These are phyloP conservation scores for Debaryomyces singareniensis DNA, from an alignment of 1,139 yeast genomes.

Conservation along the genomic window DNA sequence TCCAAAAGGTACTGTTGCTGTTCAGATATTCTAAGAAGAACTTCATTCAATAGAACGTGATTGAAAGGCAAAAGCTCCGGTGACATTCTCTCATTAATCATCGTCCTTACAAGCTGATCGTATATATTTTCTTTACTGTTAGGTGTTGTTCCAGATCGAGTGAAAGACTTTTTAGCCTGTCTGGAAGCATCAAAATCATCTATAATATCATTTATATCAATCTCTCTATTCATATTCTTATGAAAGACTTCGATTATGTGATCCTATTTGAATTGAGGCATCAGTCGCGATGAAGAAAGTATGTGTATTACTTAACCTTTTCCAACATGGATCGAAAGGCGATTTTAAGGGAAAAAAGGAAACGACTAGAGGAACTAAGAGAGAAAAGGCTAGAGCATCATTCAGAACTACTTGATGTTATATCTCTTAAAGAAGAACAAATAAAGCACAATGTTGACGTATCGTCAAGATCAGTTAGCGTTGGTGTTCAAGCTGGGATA, in stretches of 20 bases:
- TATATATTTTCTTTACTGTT: slow-evolving; percentile 21
- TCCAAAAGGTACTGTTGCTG: slow-evolving; percentile 75
- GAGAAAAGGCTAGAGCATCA: too few relatives aligned
- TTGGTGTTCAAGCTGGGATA: slow-evolving; percentile 25
- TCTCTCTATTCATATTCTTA: slow-evolving; percentile 8
- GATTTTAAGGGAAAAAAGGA: slow-evolving; percentile 35
- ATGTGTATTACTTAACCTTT: too few relatives aligned
- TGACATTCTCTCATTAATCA: slow-evolving; percentile 80
- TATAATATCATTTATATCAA: slow-evolving; percentile 66
- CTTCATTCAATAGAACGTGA: slow-evolving; percentile 47
- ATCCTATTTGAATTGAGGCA: too few relatives aligned
- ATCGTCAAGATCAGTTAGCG: slow-evolving; percentile 14
- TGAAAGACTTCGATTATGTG: too few relatives aligned
- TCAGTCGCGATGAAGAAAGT: too few relatives aligned
- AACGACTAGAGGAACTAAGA: slow-evolving; percentile 34
- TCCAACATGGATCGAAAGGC: slow-evolving; percentile 39
- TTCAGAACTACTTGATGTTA: too few relatives aligned
- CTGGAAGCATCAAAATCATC: slow-evolving; percentile 46
- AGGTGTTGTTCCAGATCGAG: not conserved
- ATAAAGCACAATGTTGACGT: too few relatives aligned
- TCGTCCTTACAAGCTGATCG: slow-evolving; percentile 48
- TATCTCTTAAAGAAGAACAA: too few relatives aligned
- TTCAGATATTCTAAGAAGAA: slow-evolving; percentile 51
- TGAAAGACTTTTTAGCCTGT: slow-evolving; percentile 1
- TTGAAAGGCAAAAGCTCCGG: slow-evolving; percentile 80